A percentile compares a stretch with the other conserved stretches of the same genome.
Evolutionary conservation across 2,329 filamentous ascomycete species (phyloP).

Genomic region (Fusarium temperatum): DNA sequence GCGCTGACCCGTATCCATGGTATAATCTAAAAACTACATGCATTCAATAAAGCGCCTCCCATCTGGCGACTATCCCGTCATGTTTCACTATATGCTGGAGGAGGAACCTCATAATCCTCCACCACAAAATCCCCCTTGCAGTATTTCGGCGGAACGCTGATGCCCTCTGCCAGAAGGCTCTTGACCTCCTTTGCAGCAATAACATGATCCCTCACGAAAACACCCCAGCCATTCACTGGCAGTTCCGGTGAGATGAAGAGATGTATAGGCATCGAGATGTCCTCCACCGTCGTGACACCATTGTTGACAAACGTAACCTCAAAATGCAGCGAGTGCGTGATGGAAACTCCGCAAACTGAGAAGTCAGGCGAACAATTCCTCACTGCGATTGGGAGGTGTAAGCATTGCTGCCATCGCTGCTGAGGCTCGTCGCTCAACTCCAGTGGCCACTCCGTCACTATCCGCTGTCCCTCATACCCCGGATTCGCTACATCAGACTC

Average conservation of each 20-base stretch:
- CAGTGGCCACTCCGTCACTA: slow-evolving; percentile 6
- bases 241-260: slow-evolving; percentile 5
- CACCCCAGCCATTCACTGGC: neutral
- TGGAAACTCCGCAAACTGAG: neutral
- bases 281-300: neutral
- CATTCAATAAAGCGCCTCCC: fast-evolving
- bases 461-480: neutral
- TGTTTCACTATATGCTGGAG: neutral
- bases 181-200: neutral
- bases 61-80: fast-evolving
- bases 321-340: neutral
- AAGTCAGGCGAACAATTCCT: neutral
- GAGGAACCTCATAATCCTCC: neutral
- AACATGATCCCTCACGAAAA: neutral
- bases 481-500: fast-evolving
- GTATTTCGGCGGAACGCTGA: neutral
- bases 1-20: neutral
- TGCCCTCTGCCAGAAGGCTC: neutral
- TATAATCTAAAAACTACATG: neutral
- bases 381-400: neutral
- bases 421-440: neutral
- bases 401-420: neutral
- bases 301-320: neutral
- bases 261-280: neutral
- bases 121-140: neutral